Evolutionary conservation across 345 rosid genomes (phyloP), one percentile per base, ranked within the genome.

Genomic region (Cochlearia excelsa): DNA sequence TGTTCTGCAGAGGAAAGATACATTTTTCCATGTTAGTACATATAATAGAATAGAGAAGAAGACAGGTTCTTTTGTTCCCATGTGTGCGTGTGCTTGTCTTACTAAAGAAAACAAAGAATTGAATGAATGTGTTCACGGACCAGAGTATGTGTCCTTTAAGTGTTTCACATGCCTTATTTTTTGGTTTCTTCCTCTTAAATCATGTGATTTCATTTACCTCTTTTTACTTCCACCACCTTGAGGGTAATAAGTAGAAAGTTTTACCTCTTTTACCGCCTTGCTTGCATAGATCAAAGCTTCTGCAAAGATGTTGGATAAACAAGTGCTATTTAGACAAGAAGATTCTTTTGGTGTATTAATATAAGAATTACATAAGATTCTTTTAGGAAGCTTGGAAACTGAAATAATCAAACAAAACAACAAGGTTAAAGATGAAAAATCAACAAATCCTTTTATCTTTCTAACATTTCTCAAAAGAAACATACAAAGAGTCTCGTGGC

Each of bases 81-180:
- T 69, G 68, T 62, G 74, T 69, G 51, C 39, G 4, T 71, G 70
- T 71, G 70, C 48, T 60, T 57, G 61, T 65, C 61, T 65, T 50
- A 70, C 46, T 71, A 59, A 51, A 16, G 23, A 66, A 53, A 71
- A 71, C 70, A 65, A 64, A 23, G 41, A 64, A 53, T 8, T 57
- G 54, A 46, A 52, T 64, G 55, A 70, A 65, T 59, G 35, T 65
- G 48, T 65, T 71, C 75, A 71, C 75, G 75, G 75, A 65, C 70
- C 40, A 9, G 35, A 71, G 29, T 58, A 65, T 65, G 75, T 57
- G 57, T 53, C 66, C 61, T 52, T 16, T 58, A 16, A 41, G 52
- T 58, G 37, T 63, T 53, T 57, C 75, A 71, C 75, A 65, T 71
- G 57, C 33, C 29, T 58, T 23, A 16, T 16, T 27, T 65, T 71